Evolutionary conservation across 1,284 basidiomycete species (phyloP), one percentile per base, ranked within the genome.

Genomic region (Puccinia triticina): DNA sequence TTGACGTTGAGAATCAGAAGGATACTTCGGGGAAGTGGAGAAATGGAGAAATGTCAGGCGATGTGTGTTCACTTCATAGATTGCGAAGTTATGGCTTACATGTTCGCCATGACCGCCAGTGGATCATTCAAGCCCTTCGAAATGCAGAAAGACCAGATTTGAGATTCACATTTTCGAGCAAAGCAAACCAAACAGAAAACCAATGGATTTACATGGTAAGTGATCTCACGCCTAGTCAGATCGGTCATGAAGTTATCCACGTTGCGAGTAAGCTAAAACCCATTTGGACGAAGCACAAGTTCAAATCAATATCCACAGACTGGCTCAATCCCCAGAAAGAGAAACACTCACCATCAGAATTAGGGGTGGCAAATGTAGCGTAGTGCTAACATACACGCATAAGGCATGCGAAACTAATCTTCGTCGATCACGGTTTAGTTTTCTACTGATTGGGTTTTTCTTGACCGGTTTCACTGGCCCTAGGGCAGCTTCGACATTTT

Each of bases 371-470:
- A 46, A 18, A 71, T 71, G 69, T 23, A 71, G n/a, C n/a, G 43
- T 43, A 53, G 69, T 71, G 23, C 43, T 34, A 50, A 18, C 26
- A 26, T 46, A 50, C 21, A 71, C 69, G 26, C 46, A 71, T 2
- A 71, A 1, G n/a, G 69, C 69, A 40, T 71, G 69, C n/a, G 4
- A 71, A 48, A 71, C 69, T 11, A 71, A 21, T n/a, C 69, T 48
- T 34, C 29, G 69, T n/a, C 69, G 43, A 26, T 71, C 43, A 50
- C 69, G 69, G 50, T 32, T 14, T 23, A 71, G 23, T 29, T 71
- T 71, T 29, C 69, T 48, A 48, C 69, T 29, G 18, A 50, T 2
- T 26, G 69, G 23, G 29, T 18, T 21, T 50, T 71, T 53, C 69
- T 69, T 69, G 21, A 48, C 21, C 18, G 23, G 29, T n/a, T 69